Percentiles rank a stretch among this genome's conserved stretches.
Conservation (phyloP, 257 asterid species). For the Ligustrum vulgare region DNA sequence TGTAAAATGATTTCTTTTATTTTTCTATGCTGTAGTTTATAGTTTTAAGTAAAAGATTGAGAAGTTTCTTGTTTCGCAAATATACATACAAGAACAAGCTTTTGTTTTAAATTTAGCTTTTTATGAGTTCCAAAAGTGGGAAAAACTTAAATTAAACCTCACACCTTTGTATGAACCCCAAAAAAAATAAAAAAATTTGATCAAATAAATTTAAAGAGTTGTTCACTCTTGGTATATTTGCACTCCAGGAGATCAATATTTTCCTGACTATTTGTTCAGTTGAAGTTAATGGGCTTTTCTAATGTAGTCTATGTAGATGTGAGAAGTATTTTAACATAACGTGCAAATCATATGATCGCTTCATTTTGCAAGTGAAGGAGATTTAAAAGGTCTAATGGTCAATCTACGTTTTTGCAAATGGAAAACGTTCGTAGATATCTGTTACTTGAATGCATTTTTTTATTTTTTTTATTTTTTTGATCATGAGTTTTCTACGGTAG, state of each 20-base stretch:
- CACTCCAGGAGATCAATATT: no score
- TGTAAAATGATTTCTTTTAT: no score
- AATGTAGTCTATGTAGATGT: neutral
- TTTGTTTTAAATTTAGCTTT: no score
- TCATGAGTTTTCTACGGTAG: neutral
- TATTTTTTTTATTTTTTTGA: neutral
- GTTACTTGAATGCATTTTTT: conserved; percentile 76
- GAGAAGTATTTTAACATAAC: neutral
- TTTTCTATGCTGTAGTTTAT: no score
- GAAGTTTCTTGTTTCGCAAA: no score
- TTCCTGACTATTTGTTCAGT: neutral
- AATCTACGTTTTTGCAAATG: conserved; percentile 40
- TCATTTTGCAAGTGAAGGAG: conserved; percentile 33
- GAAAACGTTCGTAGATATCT: conserved; percentile 82
- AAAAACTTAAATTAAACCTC: no score
- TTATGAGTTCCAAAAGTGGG: neutral
- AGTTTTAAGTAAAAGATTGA: no score
- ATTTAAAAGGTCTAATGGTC: conserved; percentile 40
- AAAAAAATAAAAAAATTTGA: no score
- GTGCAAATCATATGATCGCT: conserved; percentile 1
- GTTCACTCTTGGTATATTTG: neutral
- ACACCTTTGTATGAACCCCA: neutral
- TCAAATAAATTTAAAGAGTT: no score
- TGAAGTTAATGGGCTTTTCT: conserved; percentile 15
- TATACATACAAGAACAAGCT: no score